Evolutionary conservation across 495 filamentous ascomycete genomes (phyloP).

Genomic region (Penicillium dipodomyicola): DNA sequence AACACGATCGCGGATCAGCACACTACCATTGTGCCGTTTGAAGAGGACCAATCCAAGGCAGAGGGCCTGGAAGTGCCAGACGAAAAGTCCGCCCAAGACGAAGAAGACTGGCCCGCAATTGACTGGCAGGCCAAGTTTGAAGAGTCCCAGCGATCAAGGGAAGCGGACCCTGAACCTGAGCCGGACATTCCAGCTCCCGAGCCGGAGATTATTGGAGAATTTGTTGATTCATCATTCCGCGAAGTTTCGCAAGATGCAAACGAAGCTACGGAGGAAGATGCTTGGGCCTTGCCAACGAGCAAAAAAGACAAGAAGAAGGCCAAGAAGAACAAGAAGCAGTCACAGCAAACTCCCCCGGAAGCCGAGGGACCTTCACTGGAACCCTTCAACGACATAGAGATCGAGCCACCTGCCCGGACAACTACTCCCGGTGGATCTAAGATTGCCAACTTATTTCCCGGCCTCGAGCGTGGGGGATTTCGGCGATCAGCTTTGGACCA

Average conservation of each 20-base stretch:
- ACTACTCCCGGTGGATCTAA: slow-evolving; percentile 31
- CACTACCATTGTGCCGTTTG: background rate
- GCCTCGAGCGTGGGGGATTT: slow-evolving; percentile 37
- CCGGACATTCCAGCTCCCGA: slow-evolving; percentile 24
- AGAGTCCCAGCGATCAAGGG: slow-evolving; percentile 24
- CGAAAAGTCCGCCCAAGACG: slow-evolving; percentile 19
- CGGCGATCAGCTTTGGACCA: slow-evolving; percentile 27
- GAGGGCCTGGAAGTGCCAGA: slow-evolving; percentile 16
- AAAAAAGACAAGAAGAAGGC: slow-evolving; percentile 35
- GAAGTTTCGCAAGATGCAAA: slow-evolving; percentile 25
- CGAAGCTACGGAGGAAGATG: slow-evolving; percentile 16
- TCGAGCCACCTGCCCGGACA: slow-evolving; percentile 23
- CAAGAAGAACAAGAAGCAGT: slow-evolving; percentile 31
- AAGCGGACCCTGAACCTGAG: slow-evolving; percentile 28
- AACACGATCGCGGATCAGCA: slow-evolving; percentile 8
- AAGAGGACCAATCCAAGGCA: slow-evolving; percentile 8
- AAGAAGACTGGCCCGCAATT: slow-evolving; percentile 39
- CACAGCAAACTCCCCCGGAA: slow-evolving; percentile 18
- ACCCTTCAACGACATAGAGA: slow-evolving; percentile 13
- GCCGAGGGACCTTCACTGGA: slow-evolving; percentile 9
- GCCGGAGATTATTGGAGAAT: slow-evolving; percentile 33
- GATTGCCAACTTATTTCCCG: slow-evolving; percentile 41
- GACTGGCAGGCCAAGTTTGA: slow-evolving; percentile 37
- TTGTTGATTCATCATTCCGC: slow-evolving; percentile 32
- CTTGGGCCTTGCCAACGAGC: slow-evolving; percentile 18